Evolutionary conservation across 768 basidiomycete genomes (phyloP).

Genomic region (Leucocoprinus birnbaumii): DNA sequence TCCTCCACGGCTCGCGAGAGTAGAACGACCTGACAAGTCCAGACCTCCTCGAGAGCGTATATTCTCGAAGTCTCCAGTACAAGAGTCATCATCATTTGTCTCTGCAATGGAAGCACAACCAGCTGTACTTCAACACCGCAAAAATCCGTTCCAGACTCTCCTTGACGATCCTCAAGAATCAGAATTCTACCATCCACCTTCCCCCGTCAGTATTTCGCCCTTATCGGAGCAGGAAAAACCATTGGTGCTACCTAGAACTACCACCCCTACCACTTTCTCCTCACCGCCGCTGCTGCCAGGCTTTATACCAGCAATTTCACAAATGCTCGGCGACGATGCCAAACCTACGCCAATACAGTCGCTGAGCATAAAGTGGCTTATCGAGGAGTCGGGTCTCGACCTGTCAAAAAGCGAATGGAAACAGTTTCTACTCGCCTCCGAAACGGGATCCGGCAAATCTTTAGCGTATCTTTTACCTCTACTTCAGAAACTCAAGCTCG

Average conservation of each 20-base stretch:
- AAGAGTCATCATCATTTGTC: neutral
- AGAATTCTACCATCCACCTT: constrained; percentile 15
- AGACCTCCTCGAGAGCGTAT: too few relatives aligned
- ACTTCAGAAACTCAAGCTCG: constrained; percentile 71
- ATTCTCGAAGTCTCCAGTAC: neutral
- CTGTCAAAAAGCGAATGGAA: constrained; percentile 28
- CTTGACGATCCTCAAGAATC: constrained; percentile 4
- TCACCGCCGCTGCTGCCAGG: constrained; percentile 72
- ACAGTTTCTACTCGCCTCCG: constrained; percentile 74
- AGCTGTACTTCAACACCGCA: neutral
- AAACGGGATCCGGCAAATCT: constrained; percentile 92
- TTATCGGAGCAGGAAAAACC: neutral
- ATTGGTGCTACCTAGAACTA: constrained; percentile 1
- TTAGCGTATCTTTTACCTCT: constrained; percentile 87
- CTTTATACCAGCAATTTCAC: constrained; percentile 53
- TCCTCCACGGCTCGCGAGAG: neutral
- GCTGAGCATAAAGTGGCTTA: constrained; percentile 64
- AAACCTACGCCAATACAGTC: constrained; percentile 79
- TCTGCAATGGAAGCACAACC: neutral
- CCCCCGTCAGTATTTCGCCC: constrained; percentile 13
- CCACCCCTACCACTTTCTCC: constrained; percentile 44
- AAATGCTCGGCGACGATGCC: constrained; percentile 53
- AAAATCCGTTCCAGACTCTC: neutral
- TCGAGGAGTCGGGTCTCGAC: constrained; percentile 26
- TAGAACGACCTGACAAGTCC: neutral